Conservation (phyloP, 2,329 filamentous ascomycete species). For the Arthroderma sp. region DNA sequence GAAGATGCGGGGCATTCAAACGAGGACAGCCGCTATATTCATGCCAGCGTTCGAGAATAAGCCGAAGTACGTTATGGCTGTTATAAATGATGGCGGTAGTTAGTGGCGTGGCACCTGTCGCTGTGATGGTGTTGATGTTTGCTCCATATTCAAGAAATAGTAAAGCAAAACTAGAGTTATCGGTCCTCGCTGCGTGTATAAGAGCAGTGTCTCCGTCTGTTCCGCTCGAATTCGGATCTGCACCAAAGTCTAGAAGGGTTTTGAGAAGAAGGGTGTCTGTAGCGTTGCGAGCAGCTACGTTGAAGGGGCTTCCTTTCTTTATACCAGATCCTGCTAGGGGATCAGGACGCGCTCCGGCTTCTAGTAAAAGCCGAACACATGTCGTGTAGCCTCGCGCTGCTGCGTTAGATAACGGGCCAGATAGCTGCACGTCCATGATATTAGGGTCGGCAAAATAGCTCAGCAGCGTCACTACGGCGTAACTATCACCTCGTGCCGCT, state of each 20-base stretch:
- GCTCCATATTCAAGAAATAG: slow-evolving; percentile 25
- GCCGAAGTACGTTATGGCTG: slow-evolving; percentile 21
- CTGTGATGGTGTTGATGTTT: slow-evolving; percentile 20
- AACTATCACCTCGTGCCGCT: slow-evolving; percentile 15
- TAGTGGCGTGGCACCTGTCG: slow-evolving; percentile 18
- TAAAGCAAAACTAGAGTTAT: slow-evolving; percentile 19
- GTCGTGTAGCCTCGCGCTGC: slow-evolving; percentile 11
- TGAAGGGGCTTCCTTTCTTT: slow-evolving; percentile 20
- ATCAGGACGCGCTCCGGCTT: slow-evolving; percentile 19
- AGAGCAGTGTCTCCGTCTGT: slow-evolving; percentile 21
- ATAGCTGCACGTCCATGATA: slow-evolving; percentile 14
- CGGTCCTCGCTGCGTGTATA: slow-evolving; percentile 20
- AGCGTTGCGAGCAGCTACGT: slow-evolving; percentile 19
- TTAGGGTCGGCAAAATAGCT: slow-evolving; percentile 16
- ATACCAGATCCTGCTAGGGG: slow-evolving; percentile 15
- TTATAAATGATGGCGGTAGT: slow-evolving; percentile 24
- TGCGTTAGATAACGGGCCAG: slow-evolving; percentile 13
- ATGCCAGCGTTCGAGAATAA: slow-evolving; percentile 24
- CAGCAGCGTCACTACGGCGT: slow-evolving; percentile 13
- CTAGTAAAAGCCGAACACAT: slow-evolving; percentile 16
- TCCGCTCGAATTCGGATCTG: slow-evolving; percentile 17
- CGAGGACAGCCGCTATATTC: slow-evolving; percentile 23
- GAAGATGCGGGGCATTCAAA: slow-evolving; percentile 16
- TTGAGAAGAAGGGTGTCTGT: slow-evolving; percentile 19
- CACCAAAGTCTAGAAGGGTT: slow-evolving; percentile 20